Evolutionary conservation across 139 green algal genomes (phyloP).

Genomic region (Edaphochlamys debaryana): DNA sequence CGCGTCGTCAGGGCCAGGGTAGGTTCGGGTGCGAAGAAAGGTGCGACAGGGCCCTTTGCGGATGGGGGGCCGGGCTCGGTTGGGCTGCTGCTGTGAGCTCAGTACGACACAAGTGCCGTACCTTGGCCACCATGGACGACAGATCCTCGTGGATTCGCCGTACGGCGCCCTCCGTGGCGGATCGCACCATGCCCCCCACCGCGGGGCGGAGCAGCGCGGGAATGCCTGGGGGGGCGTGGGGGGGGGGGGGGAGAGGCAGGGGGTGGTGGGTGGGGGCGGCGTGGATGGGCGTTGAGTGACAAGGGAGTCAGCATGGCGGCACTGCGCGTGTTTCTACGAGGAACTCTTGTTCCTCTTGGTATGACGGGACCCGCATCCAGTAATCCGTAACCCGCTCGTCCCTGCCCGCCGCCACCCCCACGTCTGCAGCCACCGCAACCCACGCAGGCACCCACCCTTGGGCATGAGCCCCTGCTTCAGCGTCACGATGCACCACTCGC

Average conservation of each 20-base stretch:
- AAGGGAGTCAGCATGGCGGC: too few species aligned
- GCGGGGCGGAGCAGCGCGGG: conserved; percentile 7
- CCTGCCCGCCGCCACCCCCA: too few species aligned
- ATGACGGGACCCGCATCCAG: too few species aligned
- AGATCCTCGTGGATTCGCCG: conserved; percentile 17
- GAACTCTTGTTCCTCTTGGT: too few species aligned
- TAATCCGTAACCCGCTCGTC: too few species aligned
- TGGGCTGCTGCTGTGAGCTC: too few species aligned
- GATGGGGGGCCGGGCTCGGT: too few species aligned
- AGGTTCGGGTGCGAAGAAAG: too few species aligned
- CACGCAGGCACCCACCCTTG: not conserved
- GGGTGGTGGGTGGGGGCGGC: not conserved
- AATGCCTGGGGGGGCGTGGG: not conserved
- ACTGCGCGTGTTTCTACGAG: too few species aligned
- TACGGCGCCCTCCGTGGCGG: conserved; percentile 5
- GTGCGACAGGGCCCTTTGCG: too few species aligned
- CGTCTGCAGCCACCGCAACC: too few species aligned
- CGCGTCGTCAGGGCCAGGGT: too few species aligned
- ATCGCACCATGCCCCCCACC: conserved; percentile 27
- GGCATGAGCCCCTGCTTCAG: conserved; percentile 18
- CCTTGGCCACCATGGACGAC: not conserved
- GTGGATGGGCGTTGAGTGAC: not conserved
- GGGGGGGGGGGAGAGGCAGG: not conserved
- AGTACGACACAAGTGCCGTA: not conserved
- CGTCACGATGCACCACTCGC: not conserved